Conservation (phyloP, 768 basidiomycete species). For the Leccinum incarnatum region DNA sequence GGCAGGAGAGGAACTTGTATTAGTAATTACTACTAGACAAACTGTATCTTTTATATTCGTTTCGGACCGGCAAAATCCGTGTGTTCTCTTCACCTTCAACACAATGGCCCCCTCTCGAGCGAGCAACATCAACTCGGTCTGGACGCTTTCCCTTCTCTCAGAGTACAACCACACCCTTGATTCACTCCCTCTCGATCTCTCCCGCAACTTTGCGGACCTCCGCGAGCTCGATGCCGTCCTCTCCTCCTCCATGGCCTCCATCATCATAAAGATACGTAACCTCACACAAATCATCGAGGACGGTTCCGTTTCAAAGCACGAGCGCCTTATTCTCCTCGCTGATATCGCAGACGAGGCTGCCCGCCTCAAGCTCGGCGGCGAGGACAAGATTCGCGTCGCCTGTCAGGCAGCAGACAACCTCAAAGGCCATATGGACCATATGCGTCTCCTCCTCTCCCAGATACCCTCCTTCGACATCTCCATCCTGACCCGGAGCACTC, state of each 20-base stretch:
- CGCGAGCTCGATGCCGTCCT: slow-evolving; percentile 98
- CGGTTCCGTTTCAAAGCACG: slow-evolving; percentile 54
- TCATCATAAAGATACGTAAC: slow-evolving; percentile 74
- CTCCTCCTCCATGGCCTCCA: slow-evolving; percentile 77
- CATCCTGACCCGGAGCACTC: slow-evolving; percentile 57
- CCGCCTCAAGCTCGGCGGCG: slow-evolving; percentile 88
- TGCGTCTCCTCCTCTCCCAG: slow-evolving; percentile 57
- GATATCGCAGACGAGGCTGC: slow-evolving; percentile 94
- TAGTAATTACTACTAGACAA: slow-evolving; percentile 1
- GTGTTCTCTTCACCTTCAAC: background rate
- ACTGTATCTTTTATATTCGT: slow-evolving; percentile 16
- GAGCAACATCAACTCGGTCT: slow-evolving; percentile 43
- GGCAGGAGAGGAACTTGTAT: background rate
- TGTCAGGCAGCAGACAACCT: slow-evolving; percentile 89
- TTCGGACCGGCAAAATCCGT: slow-evolving; percentile 33
- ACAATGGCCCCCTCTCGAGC: slow-evolving; percentile 38
- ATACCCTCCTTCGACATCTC: slow-evolving; percentile 63
- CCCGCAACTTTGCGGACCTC: slow-evolving; percentile 91
- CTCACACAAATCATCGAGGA: slow-evolving; percentile 79
- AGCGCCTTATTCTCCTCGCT: slow-evolving; percentile 81
- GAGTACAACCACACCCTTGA: slow-evolving; percentile 93
- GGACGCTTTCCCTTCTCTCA: slow-evolving; percentile 66
- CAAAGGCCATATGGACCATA: slow-evolving; percentile 58
- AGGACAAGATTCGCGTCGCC: slow-evolving; percentile 97
- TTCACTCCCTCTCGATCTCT: slow-evolving; percentile 90